Evolutionary conservation across 2,329 filamentous ascomycete species (phyloP).

Genomic region (Lachnum nothofagi): DNA sequence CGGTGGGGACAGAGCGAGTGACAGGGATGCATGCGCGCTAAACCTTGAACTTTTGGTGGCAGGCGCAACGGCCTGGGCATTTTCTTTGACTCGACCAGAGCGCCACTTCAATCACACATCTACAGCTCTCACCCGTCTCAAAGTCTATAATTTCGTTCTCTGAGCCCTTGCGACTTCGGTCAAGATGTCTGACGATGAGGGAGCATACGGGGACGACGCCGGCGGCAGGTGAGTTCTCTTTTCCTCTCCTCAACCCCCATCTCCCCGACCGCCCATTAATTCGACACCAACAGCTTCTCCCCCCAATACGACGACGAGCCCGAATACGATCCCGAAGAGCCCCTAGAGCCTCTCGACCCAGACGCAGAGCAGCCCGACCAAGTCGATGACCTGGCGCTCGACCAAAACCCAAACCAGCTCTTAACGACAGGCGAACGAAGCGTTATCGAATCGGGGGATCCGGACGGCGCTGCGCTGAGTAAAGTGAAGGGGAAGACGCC

Average conservation of each 20-base stretch:
- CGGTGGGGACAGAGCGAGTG: not conserved
- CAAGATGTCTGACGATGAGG: conserved; percentile 65
- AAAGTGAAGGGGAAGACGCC: conserved; percentile 51
- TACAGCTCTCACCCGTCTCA: not conserved
- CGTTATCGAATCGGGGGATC: conserved; percentile 57
- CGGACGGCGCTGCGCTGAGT: conserved; percentile 51
- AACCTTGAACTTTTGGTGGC: conserved; percentile 29
- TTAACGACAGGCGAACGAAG: conserved; percentile 32
- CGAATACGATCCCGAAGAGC: conserved; percentile 52
- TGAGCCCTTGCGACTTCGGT: not conserved
- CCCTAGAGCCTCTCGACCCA: conserved; percentile 51
- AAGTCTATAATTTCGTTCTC: not conserved
- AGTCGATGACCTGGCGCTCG: conserved; percentile 48
- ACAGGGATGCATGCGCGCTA: conserved; percentile 18
- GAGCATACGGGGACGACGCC: conserved; percentile 42
- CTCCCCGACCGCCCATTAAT: not conserved
- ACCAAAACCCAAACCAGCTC: conserved; percentile 49
- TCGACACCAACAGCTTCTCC: not conserved
- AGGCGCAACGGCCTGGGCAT: conserved; percentile 7
- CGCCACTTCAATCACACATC: conserved; percentile 4
- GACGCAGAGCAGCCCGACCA: conserved; percentile 49
- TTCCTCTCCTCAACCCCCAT: conserved; percentile 5
- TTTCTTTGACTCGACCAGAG: conserved; percentile 18
- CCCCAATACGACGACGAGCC: conserved; percentile 62
- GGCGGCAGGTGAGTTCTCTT: conserved; percentile 45